Evolutionary conservation across 2,329 filamentous ascomycete genomes (phyloP), one percentile per base, ranked within the genome.

Genomic region (Aspergillus neoniger): DNA sequence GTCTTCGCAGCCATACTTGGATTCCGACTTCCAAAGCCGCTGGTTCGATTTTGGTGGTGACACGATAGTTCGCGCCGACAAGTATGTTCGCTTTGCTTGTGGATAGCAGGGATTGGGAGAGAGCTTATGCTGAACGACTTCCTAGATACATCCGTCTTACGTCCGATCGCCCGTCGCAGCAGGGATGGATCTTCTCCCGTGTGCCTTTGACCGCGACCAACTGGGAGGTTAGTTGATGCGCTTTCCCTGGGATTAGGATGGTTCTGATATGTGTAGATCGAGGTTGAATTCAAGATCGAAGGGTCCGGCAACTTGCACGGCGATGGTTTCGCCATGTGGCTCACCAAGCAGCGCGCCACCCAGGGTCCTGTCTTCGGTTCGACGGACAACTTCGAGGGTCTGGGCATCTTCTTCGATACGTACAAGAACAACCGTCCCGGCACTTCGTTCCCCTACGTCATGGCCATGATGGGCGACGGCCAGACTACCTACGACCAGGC

Each of bases 21-120:
- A 99, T 80, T 95, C 92, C 63, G 95, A 98, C 78, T 93, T 98
- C 89, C 91, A 96, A 81, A 96, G 91, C 81, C 89, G 95, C 75
- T 99, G 95, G 94, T 99, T 94, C 80, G 95, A 99, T 81, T 99
- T 96, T 85, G 95, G 95, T 75, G 95, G 94, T 74, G 92, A 96
- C 80, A 92, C 94, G 43, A 89, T 99, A 70, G 85, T 97, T 72
- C 83, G 87, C 67, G 84, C 86, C 64, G 87, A 90, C 72, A 83
- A 86, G 80, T 83, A 74, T 61, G 58, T 62, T 32, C 10, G 39
- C 38, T 2, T 30, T 39, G n/a, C 15, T 17, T 38, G 49, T 36
- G 38, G 21, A 23, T 19, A 25, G 44, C 6, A 32, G 10, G 30
- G 1, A 32, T 4, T 14, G 32, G 32, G 38, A 8, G 15, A 43